These are phyloP conservation scores for Lactarius hengduanensis DNA, from an alignment of 768 basidiomycete species.

Conservation along the genomic window DNA sequence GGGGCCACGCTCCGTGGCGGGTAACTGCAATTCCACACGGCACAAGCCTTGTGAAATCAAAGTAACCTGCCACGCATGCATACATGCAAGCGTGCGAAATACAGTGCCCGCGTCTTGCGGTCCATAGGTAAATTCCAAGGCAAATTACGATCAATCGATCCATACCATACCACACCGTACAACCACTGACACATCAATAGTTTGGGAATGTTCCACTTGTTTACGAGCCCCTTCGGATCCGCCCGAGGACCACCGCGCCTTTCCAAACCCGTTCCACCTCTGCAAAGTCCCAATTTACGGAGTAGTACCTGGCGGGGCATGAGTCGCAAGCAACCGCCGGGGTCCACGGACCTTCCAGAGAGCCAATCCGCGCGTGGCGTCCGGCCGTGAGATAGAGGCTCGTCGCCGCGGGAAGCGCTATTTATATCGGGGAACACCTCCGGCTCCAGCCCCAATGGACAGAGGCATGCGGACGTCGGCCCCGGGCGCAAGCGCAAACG, in stretches of 20 bases:
- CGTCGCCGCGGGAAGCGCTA: constrained; percentile 8
- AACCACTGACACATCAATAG: background rate
- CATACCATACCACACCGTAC: background rate
- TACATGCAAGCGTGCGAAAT: no score
- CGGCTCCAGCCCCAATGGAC: background rate
- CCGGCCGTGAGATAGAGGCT: constrained; percentile 16
- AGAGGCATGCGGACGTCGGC: constrained; percentile 4
- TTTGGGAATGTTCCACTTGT: background rate
- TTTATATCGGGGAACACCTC: background rate
- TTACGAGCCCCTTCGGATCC: background rate
- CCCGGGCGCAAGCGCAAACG: constrained; percentile 13
- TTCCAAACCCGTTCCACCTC: constrained; percentile 21
- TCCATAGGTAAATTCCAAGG: background rate
- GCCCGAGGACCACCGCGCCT: background rate
- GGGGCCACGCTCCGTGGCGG: no score
- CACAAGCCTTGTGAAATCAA: no score
- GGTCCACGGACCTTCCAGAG: constrained; percentile 18
- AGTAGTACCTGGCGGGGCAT: background rate
- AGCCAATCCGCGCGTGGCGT: constrained; percentile 11
- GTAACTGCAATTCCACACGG: no score
- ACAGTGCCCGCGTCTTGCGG: no score
- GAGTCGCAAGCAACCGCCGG: no score
- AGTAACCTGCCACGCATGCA: no score
- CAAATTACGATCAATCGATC: background rate
- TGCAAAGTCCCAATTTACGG: constrained; percentile 13